These are phyloP conservation scores for Obelidium mucronatum DNA, from an alignment of 192 early-diverging fungal genomes.

Conservation along the genomic window DNA sequence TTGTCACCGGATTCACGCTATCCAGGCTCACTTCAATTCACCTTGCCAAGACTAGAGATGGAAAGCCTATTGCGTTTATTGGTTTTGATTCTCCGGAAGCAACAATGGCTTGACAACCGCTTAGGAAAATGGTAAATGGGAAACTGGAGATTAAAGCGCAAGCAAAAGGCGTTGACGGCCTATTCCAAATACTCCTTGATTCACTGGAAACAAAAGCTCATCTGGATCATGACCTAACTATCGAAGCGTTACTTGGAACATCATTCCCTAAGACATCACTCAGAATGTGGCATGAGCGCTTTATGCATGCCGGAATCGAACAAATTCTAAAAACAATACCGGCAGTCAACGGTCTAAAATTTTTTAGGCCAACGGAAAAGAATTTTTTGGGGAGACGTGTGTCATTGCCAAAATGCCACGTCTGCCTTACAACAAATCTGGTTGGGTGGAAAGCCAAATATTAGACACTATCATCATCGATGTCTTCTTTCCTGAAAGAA, in stretches of 20 bases:
- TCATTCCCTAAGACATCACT: background rate
- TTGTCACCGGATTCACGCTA: too few species aligned
- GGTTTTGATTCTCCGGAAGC: too few species aligned
- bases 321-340: background rate
- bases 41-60: too few species aligned
- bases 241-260: background rate
- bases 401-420: background rate
- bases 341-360: background rate
- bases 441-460: background rate
- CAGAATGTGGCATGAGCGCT: background rate
- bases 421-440: background rate
- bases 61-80: too few species aligned
- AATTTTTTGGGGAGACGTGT: background rate
- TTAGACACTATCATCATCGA: background rate
- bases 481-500: background rate
- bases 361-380: background rate
- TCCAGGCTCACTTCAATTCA: too few species aligned
- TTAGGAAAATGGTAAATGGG: background rate
- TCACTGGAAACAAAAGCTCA: background rate
- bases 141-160: background rate
- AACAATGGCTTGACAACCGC: too few species aligned
- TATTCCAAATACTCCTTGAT: background rate
- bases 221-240: too few species aligned
- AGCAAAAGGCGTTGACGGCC: background rate
- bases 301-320: background rate